phyloP scores from a whole-genome alignment of 371 early-diverging fungal genomes.

The Catenaria anguillulae region DNA sequence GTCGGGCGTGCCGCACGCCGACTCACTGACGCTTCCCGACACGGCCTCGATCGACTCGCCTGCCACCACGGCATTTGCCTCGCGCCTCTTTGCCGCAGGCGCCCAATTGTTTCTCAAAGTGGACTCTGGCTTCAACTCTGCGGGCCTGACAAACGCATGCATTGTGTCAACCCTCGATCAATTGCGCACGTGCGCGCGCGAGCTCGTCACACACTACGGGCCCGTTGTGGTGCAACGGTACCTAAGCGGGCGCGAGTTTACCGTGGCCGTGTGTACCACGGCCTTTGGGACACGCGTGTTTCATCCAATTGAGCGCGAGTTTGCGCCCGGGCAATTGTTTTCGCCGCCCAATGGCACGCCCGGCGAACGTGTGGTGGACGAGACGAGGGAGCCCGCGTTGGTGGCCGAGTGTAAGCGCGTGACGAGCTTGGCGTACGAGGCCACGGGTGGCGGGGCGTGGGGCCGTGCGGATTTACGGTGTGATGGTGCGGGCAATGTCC shows the following conservation, averaged over 20 bases:
- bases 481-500: not conserved
- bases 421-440: not conserved
- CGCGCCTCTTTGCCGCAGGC: not conserved
- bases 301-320: constrained; percentile 2
- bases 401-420: not conserved
- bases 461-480: constrained; percentile 1
- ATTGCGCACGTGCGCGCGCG: not conserved
- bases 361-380: not conserved
- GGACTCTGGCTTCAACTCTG: constrained; percentile 1
- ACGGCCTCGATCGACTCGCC: too few species aligned
- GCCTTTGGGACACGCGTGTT: not conserved
- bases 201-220: not conserved
- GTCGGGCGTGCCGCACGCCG: not conserved
- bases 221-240: constrained; percentile 2
- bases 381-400: not conserved
- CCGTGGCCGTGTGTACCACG: not conserved
- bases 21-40: too few species aligned
- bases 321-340: not conserved
- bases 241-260: constrained; percentile 2
- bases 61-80: not conserved
- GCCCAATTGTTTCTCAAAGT: not conserved
- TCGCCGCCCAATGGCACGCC: constrained; percentile 6
- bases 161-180: too few species aligned
- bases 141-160: not conserved
- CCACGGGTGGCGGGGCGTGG: constrained; percentile 1